Conservation (phyloP, 2,329 filamentous ascomycete genomes). For the Xylariaceae sp. region DNA sequence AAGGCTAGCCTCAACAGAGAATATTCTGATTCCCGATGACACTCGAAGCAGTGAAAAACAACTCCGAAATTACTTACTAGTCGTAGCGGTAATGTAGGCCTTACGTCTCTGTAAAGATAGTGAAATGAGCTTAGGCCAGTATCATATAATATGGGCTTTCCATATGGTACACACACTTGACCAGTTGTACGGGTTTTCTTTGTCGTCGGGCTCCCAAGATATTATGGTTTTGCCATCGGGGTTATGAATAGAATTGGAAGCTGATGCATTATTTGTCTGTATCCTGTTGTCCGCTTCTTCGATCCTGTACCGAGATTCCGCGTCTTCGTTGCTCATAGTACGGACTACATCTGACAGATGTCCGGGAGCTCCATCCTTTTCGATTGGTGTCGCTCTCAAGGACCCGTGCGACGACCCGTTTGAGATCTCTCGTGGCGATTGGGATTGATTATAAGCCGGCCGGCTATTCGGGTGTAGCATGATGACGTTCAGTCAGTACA, state of each 20-base stretch:
- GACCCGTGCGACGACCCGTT: constrained; percentile 15
- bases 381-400: neutral
- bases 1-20: no score
- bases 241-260: constrained; percentile 26
- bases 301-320: constrained; percentile 47
- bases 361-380: neutral
- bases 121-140: neutral
- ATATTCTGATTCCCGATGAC: no score
- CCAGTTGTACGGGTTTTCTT: constrained; percentile 62
- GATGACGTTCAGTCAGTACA: neutral
- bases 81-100: constrained; percentile 56
- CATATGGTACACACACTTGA: constrained; percentile 40
- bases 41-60: no score
- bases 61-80: no score
- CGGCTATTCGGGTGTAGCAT: constrained; percentile 14
- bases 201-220: constrained; percentile 54
- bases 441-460: neutral
- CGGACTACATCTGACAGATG: constrained; percentile 34
- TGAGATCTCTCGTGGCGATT: constrained; percentile 4
- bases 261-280: constrained; percentile 18
- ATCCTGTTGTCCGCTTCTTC: constrained; percentile 48
- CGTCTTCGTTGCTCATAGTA: constrained; percentile 49
- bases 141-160: neutral
- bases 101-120: constrained; percentile 56
- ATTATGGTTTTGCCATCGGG: constrained; percentile 44